These are phyloP conservation scores for Grammothele lineata DNA, from an alignment of 768 basidiomycete species.

Conservation along the genomic window DNA sequence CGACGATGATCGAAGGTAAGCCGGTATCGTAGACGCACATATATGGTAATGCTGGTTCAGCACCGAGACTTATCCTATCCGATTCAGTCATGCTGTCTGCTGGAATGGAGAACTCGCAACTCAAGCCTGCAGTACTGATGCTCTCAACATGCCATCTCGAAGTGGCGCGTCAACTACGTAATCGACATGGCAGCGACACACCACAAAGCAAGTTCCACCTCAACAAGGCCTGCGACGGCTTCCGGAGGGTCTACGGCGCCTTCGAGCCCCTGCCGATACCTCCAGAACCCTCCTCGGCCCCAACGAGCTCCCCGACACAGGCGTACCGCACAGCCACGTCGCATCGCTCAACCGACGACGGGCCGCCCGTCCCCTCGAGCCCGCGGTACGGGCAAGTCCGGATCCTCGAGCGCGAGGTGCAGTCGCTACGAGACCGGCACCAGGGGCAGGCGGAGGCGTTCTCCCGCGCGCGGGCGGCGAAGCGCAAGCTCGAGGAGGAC, in stretches of 20 bases:
- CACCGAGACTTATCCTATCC: too few species aligned
- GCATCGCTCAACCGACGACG: not conserved
- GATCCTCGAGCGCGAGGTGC: slow-evolving; percentile 33
- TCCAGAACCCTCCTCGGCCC: not conserved
- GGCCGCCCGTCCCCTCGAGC: not conserved
- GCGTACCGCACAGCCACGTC: not conserved
- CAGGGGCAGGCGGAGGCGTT: slow-evolving; percentile 26
- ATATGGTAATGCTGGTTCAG: too few species aligned
- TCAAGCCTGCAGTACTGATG: slow-evolving; percentile 50
- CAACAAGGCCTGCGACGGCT: slow-evolving; percentile 26
- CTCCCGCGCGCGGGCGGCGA: slow-evolving; percentile 31
- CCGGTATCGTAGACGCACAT: too few species aligned
- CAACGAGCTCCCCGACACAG: not conserved
- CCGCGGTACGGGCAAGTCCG: slow-evolving; percentile 4
- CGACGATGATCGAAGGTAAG: slow-evolving; percentile 46
- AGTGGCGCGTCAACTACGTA: slow-evolving; percentile 30
- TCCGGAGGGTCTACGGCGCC: slow-evolving; percentile 15
- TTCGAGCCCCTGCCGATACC: not conserved
- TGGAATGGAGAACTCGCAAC: slow-evolving; percentile 27
- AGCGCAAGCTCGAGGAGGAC: slow-evolving; percentile 43
- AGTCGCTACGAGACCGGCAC: slow-evolving; percentile 34
- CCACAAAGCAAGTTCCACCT: slow-evolving; percentile 34
- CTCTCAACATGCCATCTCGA: slow-evolving; percentile 53
- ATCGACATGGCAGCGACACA: slow-evolving; percentile 21
- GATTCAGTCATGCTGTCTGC: slow-evolving; percentile 39